These are phyloP conservation scores for Mrakia frigida DNA, from an alignment of 768 basidiomycete genomes.

Conservation along the genomic window DNA sequence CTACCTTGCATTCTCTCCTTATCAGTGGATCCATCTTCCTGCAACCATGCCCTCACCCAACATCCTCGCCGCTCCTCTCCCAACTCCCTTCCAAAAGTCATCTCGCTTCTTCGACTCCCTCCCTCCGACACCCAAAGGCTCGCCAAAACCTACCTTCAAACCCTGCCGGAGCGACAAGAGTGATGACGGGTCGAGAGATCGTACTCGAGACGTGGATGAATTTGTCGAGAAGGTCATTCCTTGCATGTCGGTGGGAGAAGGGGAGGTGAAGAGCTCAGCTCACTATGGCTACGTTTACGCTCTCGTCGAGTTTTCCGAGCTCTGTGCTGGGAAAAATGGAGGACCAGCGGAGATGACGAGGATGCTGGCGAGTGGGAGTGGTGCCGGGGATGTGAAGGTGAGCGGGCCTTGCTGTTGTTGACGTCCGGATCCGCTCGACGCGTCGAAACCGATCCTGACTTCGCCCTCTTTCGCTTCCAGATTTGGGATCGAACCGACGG, in stretches of 20 bases:
- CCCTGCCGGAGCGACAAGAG: not conserved
- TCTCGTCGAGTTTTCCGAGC: not conserved
- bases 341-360: not conserved
- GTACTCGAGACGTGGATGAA: not conserved
- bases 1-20: too few relatives aligned
- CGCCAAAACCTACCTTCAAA: not conserved
- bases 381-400: slow-evolving; percentile 30
- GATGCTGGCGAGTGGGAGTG: slow-evolving; percentile 23
- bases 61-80: not conserved
- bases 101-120: slow-evolving; percentile 22
- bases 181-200: not conserved
- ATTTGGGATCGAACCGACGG: slow-evolving; percentile 17
- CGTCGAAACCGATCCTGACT: not conserved
- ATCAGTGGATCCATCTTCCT: slow-evolving; percentile 31
- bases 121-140: slow-evolving; percentile 3
- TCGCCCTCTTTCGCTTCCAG: not conserved
- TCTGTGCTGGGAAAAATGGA: not conserved
- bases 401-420: not conserved
- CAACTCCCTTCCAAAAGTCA: not conserved
- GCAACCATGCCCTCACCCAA: not conserved
- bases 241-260: not conserved
- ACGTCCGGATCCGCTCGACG: not conserved
- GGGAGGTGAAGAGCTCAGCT: slow-evolving; percentile 4
- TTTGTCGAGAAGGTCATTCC: not conserved
- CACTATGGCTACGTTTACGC: slow-evolving; percentile 31